Evolutionary conservation across 2,329 filamentous ascomycete species (phyloP).

Genomic region (Fonsecaea multimorphosa): DNA sequence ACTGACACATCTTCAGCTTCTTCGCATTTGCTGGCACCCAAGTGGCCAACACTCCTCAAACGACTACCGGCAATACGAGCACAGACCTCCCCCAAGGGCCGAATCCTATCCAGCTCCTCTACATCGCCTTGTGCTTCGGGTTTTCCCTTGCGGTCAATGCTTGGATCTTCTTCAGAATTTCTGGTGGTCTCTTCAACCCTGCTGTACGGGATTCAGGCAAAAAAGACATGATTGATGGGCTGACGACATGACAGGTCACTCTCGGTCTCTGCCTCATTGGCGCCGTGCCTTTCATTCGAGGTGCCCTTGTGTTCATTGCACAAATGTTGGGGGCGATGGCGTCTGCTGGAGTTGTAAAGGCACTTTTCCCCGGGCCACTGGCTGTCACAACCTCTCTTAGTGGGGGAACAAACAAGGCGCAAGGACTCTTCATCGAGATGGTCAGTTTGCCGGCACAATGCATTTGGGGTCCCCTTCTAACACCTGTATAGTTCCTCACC

Average conservation of each 20-base stretch:
- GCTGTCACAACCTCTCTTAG: constrained; percentile 64
- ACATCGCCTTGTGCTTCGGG: constrained; percentile 53
- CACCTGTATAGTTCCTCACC: constrained; percentile 58
- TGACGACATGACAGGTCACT: constrained; percentile 53
- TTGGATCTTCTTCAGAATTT: constrained; percentile 62
- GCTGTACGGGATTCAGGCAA: constrained; percentile 44
- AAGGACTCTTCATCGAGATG: constrained; percentile 71
- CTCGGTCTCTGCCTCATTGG: constrained; percentile 66
- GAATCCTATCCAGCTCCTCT: constrained; percentile 49
- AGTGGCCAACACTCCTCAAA: constrained; percentile 51
- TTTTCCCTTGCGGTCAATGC: constrained; percentile 59
- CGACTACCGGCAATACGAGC: constrained; percentile 41
- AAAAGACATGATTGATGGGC: constrained; percentile 4
- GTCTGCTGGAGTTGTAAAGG: constrained; percentile 63
- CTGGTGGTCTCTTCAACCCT: constrained; percentile 60
- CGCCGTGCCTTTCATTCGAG: constrained; percentile 61
- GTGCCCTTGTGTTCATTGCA: constrained; percentile 58
- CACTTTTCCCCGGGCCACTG: constrained; percentile 64
- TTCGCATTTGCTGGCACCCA: constrained; percentile 58
- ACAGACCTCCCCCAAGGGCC: constrained; percentile 40
- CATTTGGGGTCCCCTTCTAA: neutral
- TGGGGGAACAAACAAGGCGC: constrained; percentile 57
- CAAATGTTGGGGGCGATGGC: constrained; percentile 67
- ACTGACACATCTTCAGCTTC: constrained; percentile 42
- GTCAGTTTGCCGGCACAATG: constrained; percentile 9